phyloP scores from a whole-genome alignment of 2,329 filamentous ascomycete species.

The Aspergillus transmontanensis region DNA sequence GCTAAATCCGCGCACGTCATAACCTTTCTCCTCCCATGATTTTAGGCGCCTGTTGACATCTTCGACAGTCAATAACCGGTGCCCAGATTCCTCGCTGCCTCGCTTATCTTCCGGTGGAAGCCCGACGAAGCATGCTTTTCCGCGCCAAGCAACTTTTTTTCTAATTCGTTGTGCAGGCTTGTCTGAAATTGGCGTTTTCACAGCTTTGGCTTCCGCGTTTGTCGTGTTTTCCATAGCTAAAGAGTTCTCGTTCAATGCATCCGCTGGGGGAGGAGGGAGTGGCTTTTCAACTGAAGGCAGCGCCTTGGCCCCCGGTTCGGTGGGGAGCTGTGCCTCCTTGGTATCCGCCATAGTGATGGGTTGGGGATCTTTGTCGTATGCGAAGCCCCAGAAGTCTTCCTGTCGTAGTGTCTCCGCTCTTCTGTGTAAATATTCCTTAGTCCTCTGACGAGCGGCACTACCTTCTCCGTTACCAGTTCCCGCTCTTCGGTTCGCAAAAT shows the following conservation, averaged over 20 bases:
- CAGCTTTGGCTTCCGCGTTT: conserved; percentile 14
- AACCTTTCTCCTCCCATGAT: conserved; percentile 47
- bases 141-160: conserved; percentile 75
- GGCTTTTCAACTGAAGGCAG: conserved; percentile 42
- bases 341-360: conserved; percentile 37
- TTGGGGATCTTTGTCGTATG: conserved; percentile 43
- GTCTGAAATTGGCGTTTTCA: conserved; percentile 19
- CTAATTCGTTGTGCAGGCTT: conserved; percentile 46
- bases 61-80: conserved; percentile 40
- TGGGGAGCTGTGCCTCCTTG: conserved; percentile 25
- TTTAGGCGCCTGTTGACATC: conserved; percentile 44
- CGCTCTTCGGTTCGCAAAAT: conserved; percentile 35
- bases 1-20: conserved; percentile 46
- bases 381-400: conserved; percentile 49
- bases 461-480: conserved; percentile 19
- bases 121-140: conserved; percentile 72
- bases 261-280: conserved; percentile 39
- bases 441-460: conserved; percentile 26
- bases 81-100: conserved; percentile 50
- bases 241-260: conserved; percentile 17
- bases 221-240: conserved; percentile 13
- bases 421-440: conserved; percentile 38
- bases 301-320: conserved; percentile 23
- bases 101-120: conserved; percentile 69
- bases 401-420: conserved; percentile 47